These are phyloP conservation scores for Acacia acuminata DNA, from an alignment of 306 rosid species.

Conservation along the genomic window DNA sequence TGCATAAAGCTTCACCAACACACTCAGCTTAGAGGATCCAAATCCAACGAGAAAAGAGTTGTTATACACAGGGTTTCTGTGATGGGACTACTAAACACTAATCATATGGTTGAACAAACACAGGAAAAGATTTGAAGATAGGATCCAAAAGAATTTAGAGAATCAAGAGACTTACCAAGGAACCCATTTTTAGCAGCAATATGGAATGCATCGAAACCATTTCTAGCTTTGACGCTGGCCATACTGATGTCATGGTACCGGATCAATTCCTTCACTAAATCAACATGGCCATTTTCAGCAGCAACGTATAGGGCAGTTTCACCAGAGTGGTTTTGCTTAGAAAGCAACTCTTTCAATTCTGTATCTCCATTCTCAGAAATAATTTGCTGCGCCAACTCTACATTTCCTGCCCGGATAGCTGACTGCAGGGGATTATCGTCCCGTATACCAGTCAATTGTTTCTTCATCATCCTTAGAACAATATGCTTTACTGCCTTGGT, in stretches of 20 bases:
- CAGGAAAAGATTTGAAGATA: not conserved
- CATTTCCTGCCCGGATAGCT: constrained; percentile 62
- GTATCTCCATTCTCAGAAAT: constrained; percentile 48
- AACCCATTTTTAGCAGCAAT: constrained; percentile 79
- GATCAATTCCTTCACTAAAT: constrained; percentile 59
- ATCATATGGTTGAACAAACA: constrained; percentile 23
- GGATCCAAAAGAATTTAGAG: not conserved
- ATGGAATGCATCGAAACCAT: constrained; percentile 76
- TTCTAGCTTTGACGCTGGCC: constrained; percentile 65
- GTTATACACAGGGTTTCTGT: not conserved
- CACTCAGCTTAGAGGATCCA: not conserved
- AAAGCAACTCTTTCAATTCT: constrained; percentile 57
- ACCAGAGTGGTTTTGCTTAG: constrained; percentile 56
- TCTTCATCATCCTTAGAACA: constrained; percentile 49
- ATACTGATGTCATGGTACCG: constrained; percentile 48
- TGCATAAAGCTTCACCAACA: not conserved
- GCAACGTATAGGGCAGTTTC: constrained; percentile 74
- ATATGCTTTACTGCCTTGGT: constrained; percentile 29
- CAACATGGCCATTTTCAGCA: constrained; percentile 58
- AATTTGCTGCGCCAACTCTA: constrained; percentile 51
- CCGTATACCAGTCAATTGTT: constrained; percentile 57
- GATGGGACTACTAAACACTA: not conserved
- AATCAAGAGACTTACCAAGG: constrained; percentile 50
- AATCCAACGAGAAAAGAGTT: constrained; percentile 2
- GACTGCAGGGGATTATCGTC: constrained; percentile 59